Percentiles rank a stretch among this genome's conserved stretches.
phyloP scores from a whole-genome alignment of 2,329 filamentous ascomycete genomes.

The Alternaria solani region DNA sequence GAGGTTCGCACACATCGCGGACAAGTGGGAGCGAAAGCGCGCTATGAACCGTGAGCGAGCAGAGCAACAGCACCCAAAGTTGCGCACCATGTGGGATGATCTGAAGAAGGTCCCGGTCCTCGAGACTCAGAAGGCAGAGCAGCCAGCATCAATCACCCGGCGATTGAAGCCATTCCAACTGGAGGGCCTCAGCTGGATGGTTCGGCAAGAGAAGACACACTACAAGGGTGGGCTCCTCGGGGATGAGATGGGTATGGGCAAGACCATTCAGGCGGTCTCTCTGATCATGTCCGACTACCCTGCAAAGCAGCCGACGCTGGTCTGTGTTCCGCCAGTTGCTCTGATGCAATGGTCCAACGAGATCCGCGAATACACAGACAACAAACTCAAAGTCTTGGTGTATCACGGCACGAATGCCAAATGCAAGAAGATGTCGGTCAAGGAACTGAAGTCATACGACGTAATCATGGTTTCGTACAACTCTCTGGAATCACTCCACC shows the following conservation, averaged over 20 bases:
- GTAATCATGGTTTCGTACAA: constrained; percentile 98
- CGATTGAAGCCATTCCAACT: constrained; percentile 92
- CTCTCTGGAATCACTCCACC: constrained; percentile 86
- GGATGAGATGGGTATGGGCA: constrained; percentile 98
- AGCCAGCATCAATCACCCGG: constrained; percentile 80
- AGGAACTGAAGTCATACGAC: constrained; percentile 81
- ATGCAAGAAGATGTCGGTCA: constrained; percentile 76
- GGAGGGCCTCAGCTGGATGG: constrained; percentile 95
- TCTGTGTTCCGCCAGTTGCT: constrained; percentile 90
- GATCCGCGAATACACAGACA: constrained; percentile 75
- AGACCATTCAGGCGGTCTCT: constrained; percentile 97
- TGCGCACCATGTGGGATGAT: constrained; percentile 85
- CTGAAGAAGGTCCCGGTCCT: constrained; percentile 74
- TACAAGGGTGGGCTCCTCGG: constrained; percentile 92
- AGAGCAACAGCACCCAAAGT: constrained; percentile 77
- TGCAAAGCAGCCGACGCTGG: constrained; percentile 80
- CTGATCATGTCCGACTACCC: constrained; percentile 98
- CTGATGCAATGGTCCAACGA: constrained; percentile 87
- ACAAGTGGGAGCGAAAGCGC: constrained; percentile 58
- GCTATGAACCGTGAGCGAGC: constrained; percentile 68
- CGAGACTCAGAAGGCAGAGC: constrained; percentile 68
- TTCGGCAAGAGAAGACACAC: constrained; percentile 80
- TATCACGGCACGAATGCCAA: constrained; percentile 88
- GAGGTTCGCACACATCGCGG: constrained; percentile 46
- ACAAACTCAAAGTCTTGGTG: constrained; percentile 87